Evolutionary conservation across 2,329 filamentous ascomycete species (phyloP), one percentile per base, ranked within the genome.

Genomic region (Sclerotinia borealis): DNA sequence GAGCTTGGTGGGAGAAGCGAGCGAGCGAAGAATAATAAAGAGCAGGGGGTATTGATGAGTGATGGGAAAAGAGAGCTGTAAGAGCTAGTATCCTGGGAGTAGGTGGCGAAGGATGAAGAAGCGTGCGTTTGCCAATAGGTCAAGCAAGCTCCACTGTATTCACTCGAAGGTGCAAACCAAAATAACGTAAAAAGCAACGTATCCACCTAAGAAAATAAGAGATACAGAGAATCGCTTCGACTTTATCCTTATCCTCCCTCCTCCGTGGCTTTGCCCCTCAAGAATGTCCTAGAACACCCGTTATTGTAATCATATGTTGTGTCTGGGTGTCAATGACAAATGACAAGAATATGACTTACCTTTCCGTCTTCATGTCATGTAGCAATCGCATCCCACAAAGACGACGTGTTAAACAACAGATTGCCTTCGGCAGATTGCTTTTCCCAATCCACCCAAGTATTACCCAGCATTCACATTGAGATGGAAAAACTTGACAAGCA

Each of bases 361-460:
- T 68, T 68, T 64, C 65, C 64, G 64, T 69, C 63, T 58, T 66
- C 63, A 66, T 61, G 59, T 66, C 64, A 66, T 62, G 63, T 68
- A 69, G 61, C 61, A 69, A 61, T 45, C 50, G 29, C 31, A 41
- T 54, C 58, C 36, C 34, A 41, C 58, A 61, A 64, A 66, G 27
- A 51, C 50, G 61, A 67, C 65, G 67, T 69, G 64, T 66, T 36
- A 65, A 47, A 60, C 45, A 51, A 63, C 43, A 63, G 36, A 64
- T 39, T 65, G 63, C 56, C 59, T 63, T 45, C 51, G 60, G 54
- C 56, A 60, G 64, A 58, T 50, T 63, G 58, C 59, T 48, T 39
- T 55, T 61, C 25, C 25, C 48, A 59, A 59, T 51, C 48, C 31
- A 54, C 39, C 37, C 36, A 52, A 51, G 51, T 65, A 50, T 59